Evolutionary conservation across 352 stramenopile species (phyloP), one percentile per base, ranked within the genome.

Genomic region (Globisporangium barbulae): DNA sequence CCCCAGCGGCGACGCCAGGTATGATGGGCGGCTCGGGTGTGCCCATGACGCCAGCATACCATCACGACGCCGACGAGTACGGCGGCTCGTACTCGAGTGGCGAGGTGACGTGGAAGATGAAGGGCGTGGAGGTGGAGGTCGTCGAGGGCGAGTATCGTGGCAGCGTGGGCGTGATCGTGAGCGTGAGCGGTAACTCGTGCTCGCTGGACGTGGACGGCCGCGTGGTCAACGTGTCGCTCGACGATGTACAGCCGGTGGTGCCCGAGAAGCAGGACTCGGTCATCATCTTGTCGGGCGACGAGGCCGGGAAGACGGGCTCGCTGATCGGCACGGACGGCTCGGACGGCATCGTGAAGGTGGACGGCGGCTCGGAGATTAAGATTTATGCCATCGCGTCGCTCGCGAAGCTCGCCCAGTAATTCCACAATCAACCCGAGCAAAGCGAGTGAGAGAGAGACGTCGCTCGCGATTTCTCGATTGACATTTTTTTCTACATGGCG

Each of bases 301-400:
- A 96, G 74, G 88, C 88, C 2, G 88, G 88, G 25, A 87, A 89
- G 59, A 94, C 78, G 19, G 88, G 88, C 33, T 94, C 84, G 41
- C 63, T 96, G 2, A 96, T 96, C 64, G 88, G 88, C 74, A 92
- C 87, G n/a, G 85, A 96, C 70, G 78, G 76, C 15, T 83, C 85
- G 22, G 88, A 96, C 54, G 88, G 88, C 68, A 96, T 96, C 64
- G 88, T 96, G 52, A 96, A 96, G 78, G 84, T 96, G 19, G 88
- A 96, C 55, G 84, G 83, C 55, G 83, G 82, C 59, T 93, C 86
- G 31, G 88, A 96, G 73, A 96, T 96, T 74, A 96, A 96, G 74
- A 94, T 94, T 76, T 96, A 91, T 69, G 78, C 84, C 25, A 81
- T 94, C 55, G 82, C 81, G 35, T 85, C 79, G 63, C 71, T 96